Base-by-base conservation (phyloP, 164 flowering plant genomes). In the Nelumbo lutea region DNA sequence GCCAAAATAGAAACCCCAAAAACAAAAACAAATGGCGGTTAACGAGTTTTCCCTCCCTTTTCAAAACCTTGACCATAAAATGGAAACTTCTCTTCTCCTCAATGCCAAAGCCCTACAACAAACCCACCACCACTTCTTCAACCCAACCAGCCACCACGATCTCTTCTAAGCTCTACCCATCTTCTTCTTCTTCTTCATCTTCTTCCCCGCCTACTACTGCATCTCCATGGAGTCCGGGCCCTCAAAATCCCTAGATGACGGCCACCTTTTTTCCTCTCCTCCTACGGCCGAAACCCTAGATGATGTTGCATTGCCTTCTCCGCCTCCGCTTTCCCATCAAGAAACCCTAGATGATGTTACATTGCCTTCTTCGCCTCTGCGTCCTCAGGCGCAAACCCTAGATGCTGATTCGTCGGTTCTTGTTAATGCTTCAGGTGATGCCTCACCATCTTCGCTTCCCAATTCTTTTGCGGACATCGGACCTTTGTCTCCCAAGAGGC, bases 261-360 rank as follows among this genome's bases (percentile, higher is more conserved):
- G 9, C 27, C 27, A 27, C 27, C 27, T 27, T 27, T 27, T 27
- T 43, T 7, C 39, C 6, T 27, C 55, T 2, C 42, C 55, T 43
- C 10, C 42, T 3, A 1, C 42, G 6, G 52, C 4, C 68, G 63
- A 68, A 63, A 46, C 57, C 67, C 66, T 70, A 39, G 59, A 45
- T 39, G 47, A 11, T 66, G 56, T 9, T 40, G 1, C 62, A 5
- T 56, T 9, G 2, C 50, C 15, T 7, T 9, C 64, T 60, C 42
- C 61, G 4, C 41, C 52, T 44, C 3, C 5, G 5, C 14, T 61
- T 45, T 27, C 67, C 38, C 15, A 38, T 9, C 4, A 6, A 1
- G 59, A 65, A 68, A 40, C 73, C 70, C 62, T 50, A 50, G 74
- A 73, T 63, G 14, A 9, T 2, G 59, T 41, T 41, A 38, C 10